phyloP scores from a whole-genome alignment of 441 rosid genomes.

The Capsella rubella region DNA sequence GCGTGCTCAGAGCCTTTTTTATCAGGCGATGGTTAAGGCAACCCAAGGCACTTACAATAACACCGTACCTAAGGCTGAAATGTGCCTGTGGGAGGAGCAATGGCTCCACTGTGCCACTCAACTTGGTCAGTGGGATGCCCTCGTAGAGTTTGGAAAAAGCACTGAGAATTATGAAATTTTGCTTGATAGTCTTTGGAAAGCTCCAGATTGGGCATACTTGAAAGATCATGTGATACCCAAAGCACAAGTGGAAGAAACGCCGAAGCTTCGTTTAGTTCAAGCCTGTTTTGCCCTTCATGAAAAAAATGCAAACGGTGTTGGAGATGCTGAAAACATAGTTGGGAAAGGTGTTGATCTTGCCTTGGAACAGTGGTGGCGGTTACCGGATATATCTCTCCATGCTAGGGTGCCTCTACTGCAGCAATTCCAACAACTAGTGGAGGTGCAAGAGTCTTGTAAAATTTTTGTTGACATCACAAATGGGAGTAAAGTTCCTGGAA shows the following conservation, averaged over 20 bases:
- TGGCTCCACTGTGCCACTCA: constrained; percentile 96
- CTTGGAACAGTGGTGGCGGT: constrained; percentile 98
- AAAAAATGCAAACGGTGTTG: constrained; percentile 75
- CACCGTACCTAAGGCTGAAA: constrained; percentile 95
- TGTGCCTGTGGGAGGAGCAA: constrained; percentile 99
- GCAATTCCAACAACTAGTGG: constrained; percentile 98
- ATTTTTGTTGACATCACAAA: constrained; percentile 84
- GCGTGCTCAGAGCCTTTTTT: constrained; percentile 91
- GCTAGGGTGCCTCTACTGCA: constrained; percentile 94
- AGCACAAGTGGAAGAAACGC: constrained; percentile 98
- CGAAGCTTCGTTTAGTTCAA: constrained; percentile 91
- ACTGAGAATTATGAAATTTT: constrained; percentile 93
- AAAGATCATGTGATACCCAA: constrained; percentile 95
- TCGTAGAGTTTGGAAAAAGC: constrained; percentile 94
- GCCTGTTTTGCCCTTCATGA: constrained; percentile 95
- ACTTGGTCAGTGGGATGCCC: constrained; percentile 98
- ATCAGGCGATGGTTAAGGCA: constrained; percentile 97
- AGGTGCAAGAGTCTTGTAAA: constrained; percentile 96
- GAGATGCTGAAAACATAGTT: constrained; percentile 86
- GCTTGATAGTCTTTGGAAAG: constrained; percentile 95
- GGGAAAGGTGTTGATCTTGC: constrained; percentile 97
- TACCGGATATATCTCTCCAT: constrained; percentile 97
- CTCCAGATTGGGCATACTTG: constrained; percentile 95
- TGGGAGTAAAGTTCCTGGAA: constrained; percentile 81
- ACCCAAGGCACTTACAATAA: constrained; percentile 98